Conservation (phyloP, 2,329 filamentous ascomycete genomes). For the Calonectria crousiana region DNA sequence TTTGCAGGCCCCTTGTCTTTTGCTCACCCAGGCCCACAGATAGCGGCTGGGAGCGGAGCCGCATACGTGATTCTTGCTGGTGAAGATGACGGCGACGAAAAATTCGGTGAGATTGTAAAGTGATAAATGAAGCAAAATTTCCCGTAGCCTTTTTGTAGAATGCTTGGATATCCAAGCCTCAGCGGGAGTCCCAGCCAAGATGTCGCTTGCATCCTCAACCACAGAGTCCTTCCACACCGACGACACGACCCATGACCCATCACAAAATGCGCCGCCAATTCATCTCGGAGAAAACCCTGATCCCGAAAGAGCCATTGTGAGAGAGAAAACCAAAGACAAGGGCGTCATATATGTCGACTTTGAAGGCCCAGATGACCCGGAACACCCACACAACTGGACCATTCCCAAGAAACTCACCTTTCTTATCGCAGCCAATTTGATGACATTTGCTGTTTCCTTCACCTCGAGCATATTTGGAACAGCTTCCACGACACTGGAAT, state of each 20-base stretch:
- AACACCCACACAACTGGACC: conserved; percentile 17
- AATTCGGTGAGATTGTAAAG: conserved; percentile 2
- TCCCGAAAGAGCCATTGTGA: background rate
- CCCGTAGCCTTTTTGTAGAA: background rate
- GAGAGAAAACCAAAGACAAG: background rate
- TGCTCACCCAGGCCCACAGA: conserved; percentile 8
- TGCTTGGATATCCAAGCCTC: background rate
- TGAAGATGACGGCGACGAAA: background rate
- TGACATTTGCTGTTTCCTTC: conserved; percentile 13
- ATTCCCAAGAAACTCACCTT: conserved; percentile 5
- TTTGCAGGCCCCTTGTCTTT: background rate
- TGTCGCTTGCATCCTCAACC: conserved; percentile 1
- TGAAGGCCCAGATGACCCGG: background rate
- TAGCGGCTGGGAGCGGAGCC: conserved; percentile 9
- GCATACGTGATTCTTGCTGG: conserved; percentile 4
- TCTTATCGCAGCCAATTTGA: background rate
- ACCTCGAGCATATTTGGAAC: conserved; percentile 14
- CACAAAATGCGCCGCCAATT: background rate
- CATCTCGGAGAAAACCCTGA: background rate
- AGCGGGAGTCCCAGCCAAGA: background rate
- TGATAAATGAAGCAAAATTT: background rate
- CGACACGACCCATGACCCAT: background rate
- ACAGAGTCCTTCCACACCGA: background rate
- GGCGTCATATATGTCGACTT: background rate
- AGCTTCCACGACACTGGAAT: background rate